Percentiles rank a stretch among this genome's conserved stretches.
Evolutionary conservation across 164 flowering plant species (phyloP).

Genomic region (Magnolia kwangsiensis): DNA sequence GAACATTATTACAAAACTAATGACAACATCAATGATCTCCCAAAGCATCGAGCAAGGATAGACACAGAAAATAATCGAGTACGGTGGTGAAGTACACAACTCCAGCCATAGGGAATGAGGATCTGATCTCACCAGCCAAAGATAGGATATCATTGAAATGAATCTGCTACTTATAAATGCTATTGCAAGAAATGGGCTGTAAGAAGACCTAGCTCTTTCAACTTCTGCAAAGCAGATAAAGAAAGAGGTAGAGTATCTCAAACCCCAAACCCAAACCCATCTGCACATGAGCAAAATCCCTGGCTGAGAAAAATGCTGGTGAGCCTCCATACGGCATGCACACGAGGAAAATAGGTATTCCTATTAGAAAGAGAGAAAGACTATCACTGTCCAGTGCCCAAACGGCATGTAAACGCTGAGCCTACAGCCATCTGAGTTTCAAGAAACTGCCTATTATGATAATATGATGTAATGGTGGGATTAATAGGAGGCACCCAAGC

Average conservation of each 20-base stretch:
- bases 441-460: neutral
- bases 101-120: neutral
- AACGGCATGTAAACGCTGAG: neutral
- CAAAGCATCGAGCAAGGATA: neutral
- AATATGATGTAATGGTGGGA: neutral
- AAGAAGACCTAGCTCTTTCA: neutral
- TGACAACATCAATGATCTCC: neutral
- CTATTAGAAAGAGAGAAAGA: no score
- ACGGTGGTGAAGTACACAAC: neutral
- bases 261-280: neutral
- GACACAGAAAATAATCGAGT: neutral
- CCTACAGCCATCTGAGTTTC: neutral
- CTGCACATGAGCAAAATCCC: neutral
- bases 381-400: neutral
- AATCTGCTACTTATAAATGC: neutral
- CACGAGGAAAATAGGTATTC: no score
- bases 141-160: neutral
- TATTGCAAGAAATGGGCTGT: neutral
- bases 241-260: neutral
- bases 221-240: neutral
- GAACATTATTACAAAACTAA: neutral
- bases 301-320: neutral
- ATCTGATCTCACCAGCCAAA: neutral
- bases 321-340: no score
- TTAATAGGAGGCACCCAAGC: neutral